Evolutionary conservation across 2,329 filamentous ascomycete genomes (phyloP).

Genomic region (Fusarium newnesense): DNA sequence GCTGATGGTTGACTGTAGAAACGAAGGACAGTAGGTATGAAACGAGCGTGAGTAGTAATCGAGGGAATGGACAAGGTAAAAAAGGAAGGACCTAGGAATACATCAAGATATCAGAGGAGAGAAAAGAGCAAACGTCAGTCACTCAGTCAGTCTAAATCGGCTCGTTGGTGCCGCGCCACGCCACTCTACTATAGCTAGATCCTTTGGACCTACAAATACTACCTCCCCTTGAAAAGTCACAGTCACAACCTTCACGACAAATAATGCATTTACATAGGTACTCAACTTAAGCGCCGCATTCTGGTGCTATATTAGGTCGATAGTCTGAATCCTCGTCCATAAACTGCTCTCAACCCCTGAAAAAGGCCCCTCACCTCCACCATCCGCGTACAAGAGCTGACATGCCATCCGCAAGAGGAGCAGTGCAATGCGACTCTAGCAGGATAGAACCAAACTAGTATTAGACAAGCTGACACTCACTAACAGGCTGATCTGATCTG

Average conservation of each 20-base stretch:
- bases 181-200: conserved; percentile 3
- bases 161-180: conserved; percentile 1
- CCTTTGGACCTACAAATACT: background rate
- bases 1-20: background rate
- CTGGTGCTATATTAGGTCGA: conserved; percentile 21
- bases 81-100: background rate
- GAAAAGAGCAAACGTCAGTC: conserved; percentile 10
- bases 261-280: conserved; percentile 5
- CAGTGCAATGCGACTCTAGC: conserved; percentile 13
- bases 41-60: background rate
- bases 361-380: conserved; percentile 15
- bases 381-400: background rate
- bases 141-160: background rate
- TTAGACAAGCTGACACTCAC: background rate
- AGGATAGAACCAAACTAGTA: background rate
- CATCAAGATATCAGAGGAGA: background rate
- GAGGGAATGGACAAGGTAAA: background rate
- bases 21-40: background rate
- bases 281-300: conserved; percentile 15
- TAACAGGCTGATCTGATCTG: background rate
- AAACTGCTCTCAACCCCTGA: conserved; percentile 4
- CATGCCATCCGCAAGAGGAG: conserved; percentile 19
- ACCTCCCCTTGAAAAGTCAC: background rate
- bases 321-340: conserved; percentile 18
- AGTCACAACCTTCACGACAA: background rate